Conservation (phyloP, 2,329 filamentous ascomycete species). For the Sporothrix curviconia region DNA sequence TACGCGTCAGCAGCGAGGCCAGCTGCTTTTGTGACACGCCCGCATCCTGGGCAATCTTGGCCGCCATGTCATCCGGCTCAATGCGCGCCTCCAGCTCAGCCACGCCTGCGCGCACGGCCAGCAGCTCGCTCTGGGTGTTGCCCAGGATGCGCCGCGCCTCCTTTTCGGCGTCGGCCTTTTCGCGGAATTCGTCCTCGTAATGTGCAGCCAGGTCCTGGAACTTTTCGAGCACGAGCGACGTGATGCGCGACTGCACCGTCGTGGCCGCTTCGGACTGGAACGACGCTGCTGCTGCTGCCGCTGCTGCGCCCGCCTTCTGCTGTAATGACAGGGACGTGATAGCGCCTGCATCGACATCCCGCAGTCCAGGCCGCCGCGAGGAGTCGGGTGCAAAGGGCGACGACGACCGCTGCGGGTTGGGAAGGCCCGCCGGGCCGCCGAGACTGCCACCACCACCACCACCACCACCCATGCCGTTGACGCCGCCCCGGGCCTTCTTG, state of each 20-base stretch:
- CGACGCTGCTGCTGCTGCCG: slow-evolving; percentile 34
- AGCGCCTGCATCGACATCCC: slow-evolving; percentile 40
- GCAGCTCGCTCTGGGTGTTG: slow-evolving; percentile 62
- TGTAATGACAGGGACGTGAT: background rate
- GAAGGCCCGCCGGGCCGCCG: background rate
- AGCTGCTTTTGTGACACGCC: slow-evolving; percentile 36
- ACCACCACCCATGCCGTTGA: background rate
- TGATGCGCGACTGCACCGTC: slow-evolving; percentile 62
- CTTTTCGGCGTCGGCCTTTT: slow-evolving; percentile 63
- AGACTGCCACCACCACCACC: background rate
- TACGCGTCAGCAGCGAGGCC: slow-evolving; percentile 33
- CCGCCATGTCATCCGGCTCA: slow-evolving; percentile 48
- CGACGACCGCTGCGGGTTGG: slow-evolving; percentile 63
- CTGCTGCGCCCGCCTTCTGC: background rate
- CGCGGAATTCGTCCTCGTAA: slow-evolving; percentile 69
- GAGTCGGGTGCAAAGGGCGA: slow-evolving; percentile 61
- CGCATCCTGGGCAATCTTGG: slow-evolving; percentile 45
- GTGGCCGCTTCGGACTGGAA: slow-evolving; percentile 61
- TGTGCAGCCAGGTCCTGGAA: slow-evolving; percentile 62
- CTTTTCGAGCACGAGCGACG: slow-evolving; percentile 63
- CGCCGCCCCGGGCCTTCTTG: slow-evolving; percentile 55
- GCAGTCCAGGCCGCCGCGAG: slow-evolving; percentile 48
- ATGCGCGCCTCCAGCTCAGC: slow-evolving; percentile 49
- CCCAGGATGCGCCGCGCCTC: slow-evolving; percentile 60
- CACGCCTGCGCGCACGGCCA: slow-evolving; percentile 52